Base-by-base conservation (phyloP, 768 basidiomycete genomes). In the Fomitopsis serialis region DNA sequence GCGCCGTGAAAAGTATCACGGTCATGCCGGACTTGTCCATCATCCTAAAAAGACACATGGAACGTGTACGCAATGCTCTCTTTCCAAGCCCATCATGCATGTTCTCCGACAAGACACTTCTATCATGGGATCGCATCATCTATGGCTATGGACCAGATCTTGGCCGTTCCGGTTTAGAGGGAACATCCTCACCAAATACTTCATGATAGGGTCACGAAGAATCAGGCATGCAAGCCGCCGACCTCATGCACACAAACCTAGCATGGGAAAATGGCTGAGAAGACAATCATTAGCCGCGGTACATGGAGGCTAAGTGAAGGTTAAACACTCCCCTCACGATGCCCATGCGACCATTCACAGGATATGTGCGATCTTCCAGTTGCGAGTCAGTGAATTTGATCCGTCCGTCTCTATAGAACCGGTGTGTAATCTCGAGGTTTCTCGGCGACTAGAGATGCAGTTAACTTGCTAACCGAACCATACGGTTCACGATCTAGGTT, bases 31-130 rank as follows among this genome's bases (percentile, higher is more conserved):
- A 15, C 15, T 40, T 40, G 37, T 40, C 37, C 37, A 17, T 15
- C 15, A 4, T 19, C 37, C 15, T 40, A 7, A 40, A 40, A 19
- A 15, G 17, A 49, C 37, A 32, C 48, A 49, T n/a, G 48, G 19
- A 49, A 49, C 48, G 48, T 40, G 48, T 40, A 9, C 21, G 19
- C 48, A 49, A 49, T 27, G 48, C 48, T 36, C 48, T 29, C 11
- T 19, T 3, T 40, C 22, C 36, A 40, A 36, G 15, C 48, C 48
- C 21, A 27, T 40, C 48, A 23, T n/a, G 48, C 48, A 40, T 40
- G 46, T 47, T 47, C 12, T 47, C 13, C 48, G 24, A 21, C 48
- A 22, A 13, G 29, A 49, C 21, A 34, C 48, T 36, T 49, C 48
- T 49, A 24, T 36, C 34, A 21, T 49, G 15, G 15, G 15, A 40